A percentile compares a stretch with the other conserved stretches of the same genome.
phyloP scores from a whole-genome alignment of 768 basidiomycete species.

The Infundibulicybe gibba region DNA sequence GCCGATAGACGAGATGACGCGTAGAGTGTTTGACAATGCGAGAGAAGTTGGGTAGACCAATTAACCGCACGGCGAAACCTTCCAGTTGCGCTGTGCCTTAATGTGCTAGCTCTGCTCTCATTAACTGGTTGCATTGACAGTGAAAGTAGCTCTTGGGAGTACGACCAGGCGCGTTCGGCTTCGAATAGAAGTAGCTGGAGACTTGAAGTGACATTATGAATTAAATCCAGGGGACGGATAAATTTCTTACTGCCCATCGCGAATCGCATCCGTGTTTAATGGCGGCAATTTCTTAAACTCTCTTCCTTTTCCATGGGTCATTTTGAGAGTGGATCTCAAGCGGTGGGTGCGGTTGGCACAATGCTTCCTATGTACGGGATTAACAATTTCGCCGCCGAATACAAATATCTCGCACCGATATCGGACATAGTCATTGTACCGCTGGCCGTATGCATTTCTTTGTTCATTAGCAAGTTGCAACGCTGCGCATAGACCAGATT shows the following conservation, averaged over 20 bases:
- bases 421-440: conserved; percentile 84
- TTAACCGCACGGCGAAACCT: conserved; percentile 77
- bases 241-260: conserved; percentile 76
- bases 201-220: conserved; percentile 28
- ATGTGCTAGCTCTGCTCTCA: conserved; percentile 45
- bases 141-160: conserved; percentile 74
- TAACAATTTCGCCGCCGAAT: too few species aligned
- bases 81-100: conserved; percentile 73
- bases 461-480: conserved; percentile 85
- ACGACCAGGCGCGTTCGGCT: conserved; percentile 88
- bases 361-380: conserved; percentile 60
- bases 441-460: conserved; percentile 84
- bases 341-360: conserved; percentile 90
- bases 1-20: conserved; percentile 48
- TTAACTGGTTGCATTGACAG: conserved; percentile 50
- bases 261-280: conserved; percentile 63
- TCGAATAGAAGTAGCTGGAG: conserved; percentile 85
- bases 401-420: conserved; percentile 56
- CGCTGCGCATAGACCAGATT: conserved; percentile 40
- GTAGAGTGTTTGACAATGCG: conserved; percentile 66
- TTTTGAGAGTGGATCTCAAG: conserved; percentile 77
- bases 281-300: conserved; percentile 85
- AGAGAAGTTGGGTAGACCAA: conserved; percentile 76
- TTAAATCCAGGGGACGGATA: background rate
- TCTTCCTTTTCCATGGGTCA: conserved; percentile 85